A percentile compares a stretch with the other conserved stretches of the same genome.
Evolutionary conservation across 202 grass and related monocot genomes (phyloP).

Genomic region (Schoenoplectus triqueter): DNA sequence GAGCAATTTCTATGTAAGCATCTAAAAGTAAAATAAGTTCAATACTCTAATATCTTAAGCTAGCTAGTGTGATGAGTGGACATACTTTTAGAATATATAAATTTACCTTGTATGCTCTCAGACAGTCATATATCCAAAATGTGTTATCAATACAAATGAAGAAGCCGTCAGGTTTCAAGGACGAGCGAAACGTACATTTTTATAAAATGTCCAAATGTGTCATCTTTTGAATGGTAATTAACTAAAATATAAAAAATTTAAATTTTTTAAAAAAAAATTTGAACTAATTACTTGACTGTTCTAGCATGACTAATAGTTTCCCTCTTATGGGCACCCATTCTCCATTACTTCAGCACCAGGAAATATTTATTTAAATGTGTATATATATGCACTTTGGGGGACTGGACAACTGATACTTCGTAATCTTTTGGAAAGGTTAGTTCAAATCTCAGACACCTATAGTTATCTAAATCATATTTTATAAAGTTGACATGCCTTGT

Average conservation of each 20-base stretch:
- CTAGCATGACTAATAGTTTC: neutral
- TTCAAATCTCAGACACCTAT: constrained; percentile 16
- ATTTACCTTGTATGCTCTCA: constrained; percentile 40
- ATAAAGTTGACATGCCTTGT: neutral
- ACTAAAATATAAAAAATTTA: neutral
- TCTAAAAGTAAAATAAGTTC: constrained; percentile 64
- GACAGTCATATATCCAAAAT: constrained; percentile 97
- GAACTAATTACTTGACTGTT: no score
- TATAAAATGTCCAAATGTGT: constrained; percentile 96
- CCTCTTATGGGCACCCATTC: constrained; percentile 78
- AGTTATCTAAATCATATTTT: constrained; percentile 1
- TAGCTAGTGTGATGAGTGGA: neutral
- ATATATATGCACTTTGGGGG: constrained; percentile 92
- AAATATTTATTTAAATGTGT: constrained; percentile 80
- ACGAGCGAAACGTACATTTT: constrained; percentile 97
- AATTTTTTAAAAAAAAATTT: neutral
- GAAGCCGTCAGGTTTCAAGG: constrained; percentile 78
- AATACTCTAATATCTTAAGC: neutral
- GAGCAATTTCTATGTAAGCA: constrained; percentile 61
- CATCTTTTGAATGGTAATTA: constrained; percentile 84
- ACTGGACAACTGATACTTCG: constrained; percentile 91
- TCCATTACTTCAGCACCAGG: constrained; percentile 49
- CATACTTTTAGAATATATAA: constrained; percentile 1
- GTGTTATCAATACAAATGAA: constrained; percentile 87
- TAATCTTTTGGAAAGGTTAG: constrained; percentile 82